These are phyloP conservation scores for Colletotrichum camelliae DNA, from an alignment of 2,329 filamentous ascomycete genomes.

Conservation along the genomic window DNA sequence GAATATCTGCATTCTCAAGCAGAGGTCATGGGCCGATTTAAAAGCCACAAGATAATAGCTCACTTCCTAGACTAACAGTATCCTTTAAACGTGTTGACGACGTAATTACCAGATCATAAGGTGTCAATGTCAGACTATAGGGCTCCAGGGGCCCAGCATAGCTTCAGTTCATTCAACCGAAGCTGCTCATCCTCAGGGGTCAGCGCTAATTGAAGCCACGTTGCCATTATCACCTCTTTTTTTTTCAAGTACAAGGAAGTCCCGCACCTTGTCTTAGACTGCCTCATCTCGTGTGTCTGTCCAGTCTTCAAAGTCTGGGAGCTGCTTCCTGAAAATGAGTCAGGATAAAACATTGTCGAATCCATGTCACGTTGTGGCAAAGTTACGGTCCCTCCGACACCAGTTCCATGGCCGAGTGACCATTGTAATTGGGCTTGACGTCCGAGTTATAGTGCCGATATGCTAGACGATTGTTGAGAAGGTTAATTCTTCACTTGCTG, in stretches of 20 bases:
- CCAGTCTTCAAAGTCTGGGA: neutral
- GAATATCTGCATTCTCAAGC: no score
- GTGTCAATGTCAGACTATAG: no score
- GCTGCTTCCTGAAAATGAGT: slow-evolving; percentile 15
- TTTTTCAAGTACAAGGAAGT: slow-evolving; percentile 23
- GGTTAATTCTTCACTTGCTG: slow-evolving; percentile 8
- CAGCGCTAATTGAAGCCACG: no score
- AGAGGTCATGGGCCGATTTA: no score
- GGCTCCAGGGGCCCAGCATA: no score
- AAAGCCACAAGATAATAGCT: no score
- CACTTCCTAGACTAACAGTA: no score
- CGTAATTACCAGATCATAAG: no score
- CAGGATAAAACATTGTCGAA: slow-evolving; percentile 26
- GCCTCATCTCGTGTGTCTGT: neutral
- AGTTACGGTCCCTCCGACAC: slow-evolving; percentile 14
- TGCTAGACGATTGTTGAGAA: slow-evolving; percentile 21
- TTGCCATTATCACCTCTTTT: neutral
- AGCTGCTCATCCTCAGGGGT: no score
- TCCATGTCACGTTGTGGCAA: neutral
- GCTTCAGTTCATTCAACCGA: no score
- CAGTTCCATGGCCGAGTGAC: slow-evolving; percentile 25
- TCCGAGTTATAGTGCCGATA: slow-evolving; percentile 20
- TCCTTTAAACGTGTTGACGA: no score
- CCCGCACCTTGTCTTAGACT: slow-evolving; percentile 6
- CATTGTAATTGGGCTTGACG: slow-evolving; percentile 4